A percentile compares a stretch with the other conserved stretches of the same genome.
phyloP scores from a whole-genome alignment of 257 asterid species.

The Nicotiana tabacum region DNA sequence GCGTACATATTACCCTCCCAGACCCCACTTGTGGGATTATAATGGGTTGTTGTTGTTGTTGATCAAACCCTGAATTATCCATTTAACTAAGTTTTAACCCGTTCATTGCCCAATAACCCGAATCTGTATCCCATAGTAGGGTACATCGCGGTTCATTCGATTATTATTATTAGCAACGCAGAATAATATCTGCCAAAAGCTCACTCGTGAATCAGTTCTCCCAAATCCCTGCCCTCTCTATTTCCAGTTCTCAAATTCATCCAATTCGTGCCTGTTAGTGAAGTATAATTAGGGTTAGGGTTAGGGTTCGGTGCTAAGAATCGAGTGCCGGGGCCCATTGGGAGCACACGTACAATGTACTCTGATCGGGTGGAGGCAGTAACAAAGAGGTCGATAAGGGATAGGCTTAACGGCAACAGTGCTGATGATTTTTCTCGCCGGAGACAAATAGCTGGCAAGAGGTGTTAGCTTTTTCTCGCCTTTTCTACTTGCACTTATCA shows the following conservation, averaged over 20 bases:
- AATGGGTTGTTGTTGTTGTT: no score
- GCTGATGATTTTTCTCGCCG: conserved; percentile 48
- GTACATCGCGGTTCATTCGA: not conserved
- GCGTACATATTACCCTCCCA: no score
- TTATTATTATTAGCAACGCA: not conserved
- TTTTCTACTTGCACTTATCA: not conserved
- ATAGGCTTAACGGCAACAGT: conserved; percentile 59
- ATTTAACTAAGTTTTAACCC: not conserved
- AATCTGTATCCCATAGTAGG: not conserved
- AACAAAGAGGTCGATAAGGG: conserved; percentile 57
- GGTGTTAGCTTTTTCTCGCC: conserved; percentile 33
- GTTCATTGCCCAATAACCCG: not conserved
- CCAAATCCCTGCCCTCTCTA: not conserved
- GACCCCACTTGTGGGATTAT: no score
- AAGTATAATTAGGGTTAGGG: conserved; percentile 39
- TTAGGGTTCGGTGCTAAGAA: conserved; percentile 10
- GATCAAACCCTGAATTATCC: not conserved
- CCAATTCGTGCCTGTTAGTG: not conserved
- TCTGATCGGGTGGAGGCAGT: conserved; percentile 83
- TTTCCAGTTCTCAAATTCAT: not conserved
- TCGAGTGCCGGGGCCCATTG: conserved; percentile 12
- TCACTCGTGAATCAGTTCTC: not conserved
- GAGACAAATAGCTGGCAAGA: conserved; percentile 54
- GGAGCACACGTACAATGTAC: conserved; percentile 39
- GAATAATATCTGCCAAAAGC: not conserved